Conservation (phyloP, 805 yeast genomes). For the Zygosaccharomyces siamensis region DNA sequence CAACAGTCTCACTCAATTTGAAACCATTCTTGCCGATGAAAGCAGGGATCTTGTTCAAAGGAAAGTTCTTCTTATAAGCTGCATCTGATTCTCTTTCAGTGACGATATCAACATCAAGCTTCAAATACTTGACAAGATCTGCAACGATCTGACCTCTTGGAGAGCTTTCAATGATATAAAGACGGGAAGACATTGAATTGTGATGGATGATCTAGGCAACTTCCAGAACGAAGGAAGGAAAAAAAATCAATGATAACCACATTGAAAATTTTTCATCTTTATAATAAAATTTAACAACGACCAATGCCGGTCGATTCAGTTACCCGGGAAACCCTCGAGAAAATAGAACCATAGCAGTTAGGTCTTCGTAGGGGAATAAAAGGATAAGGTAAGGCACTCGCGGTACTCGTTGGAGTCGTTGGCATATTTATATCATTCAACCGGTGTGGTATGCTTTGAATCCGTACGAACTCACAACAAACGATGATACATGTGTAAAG, state of each 20-base stretch:
- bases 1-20: conserved; percentile 65
- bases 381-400: neutral
- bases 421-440: neutral
- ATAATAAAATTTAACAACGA: neutral
- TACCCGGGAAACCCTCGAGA: neutral
- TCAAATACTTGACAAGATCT: conserved; percentile 53
- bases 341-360: neutral
- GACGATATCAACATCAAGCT: conserved; percentile 53
- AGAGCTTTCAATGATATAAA: conserved; percentile 38
- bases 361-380: neutral
- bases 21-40: conserved; percentile 69
- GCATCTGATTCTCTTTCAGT: conserved; percentile 34
- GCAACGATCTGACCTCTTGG: conserved; percentile 32
- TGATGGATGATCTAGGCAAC: too few relatives aligned
- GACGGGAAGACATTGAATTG: conserved; percentile 34
- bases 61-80: conserved; percentile 48
- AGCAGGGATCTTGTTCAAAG: conserved; percentile 62
- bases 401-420: neutral
- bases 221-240: neutral
- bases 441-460: neutral
- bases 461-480: neutral
- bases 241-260: neutral
- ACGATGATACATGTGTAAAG: neutral
- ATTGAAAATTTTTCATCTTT: neutral
- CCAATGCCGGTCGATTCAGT: neutral